Conservation (phyloP, 306 rosid species). For the Biancaea sappan region DNA sequence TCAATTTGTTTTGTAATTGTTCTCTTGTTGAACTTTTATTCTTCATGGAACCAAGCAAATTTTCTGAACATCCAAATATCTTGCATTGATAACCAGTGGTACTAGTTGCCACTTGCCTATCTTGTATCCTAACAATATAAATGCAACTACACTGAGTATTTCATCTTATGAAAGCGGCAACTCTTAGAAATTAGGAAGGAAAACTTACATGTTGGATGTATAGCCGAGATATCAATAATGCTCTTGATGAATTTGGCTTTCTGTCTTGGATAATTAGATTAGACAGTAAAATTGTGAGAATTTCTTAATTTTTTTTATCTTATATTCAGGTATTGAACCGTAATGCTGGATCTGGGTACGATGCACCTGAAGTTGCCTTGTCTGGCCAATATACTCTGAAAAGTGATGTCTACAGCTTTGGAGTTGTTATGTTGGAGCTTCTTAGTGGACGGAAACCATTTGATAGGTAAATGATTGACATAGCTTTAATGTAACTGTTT, state of each 20-base stretch:
- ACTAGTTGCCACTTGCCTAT: background rate
- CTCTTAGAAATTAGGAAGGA: background rate
- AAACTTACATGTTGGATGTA: constrained; percentile 9
- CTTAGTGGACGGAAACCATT: constrained; percentile 90
- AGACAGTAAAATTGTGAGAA: constrained; percentile 7
- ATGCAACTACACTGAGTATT: background rate
- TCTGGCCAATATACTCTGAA: constrained; percentile 75
- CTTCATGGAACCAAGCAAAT: background rate
- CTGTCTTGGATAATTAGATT: constrained; percentile 3
- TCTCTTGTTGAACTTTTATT: constrained; percentile 4
- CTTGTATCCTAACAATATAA: background rate
- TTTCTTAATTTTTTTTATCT: constrained; percentile 32
- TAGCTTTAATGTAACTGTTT: background rate
- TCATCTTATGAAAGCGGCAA: background rate
- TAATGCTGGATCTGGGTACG: constrained; percentile 73
- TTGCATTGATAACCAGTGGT: background rate
- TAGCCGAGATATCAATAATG: background rate
- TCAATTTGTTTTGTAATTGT: background rate
- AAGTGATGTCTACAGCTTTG: constrained; percentile 92
- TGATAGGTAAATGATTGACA: constrained; percentile 66
- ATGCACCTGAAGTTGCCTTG: constrained; percentile 87
- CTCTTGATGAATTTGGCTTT: constrained; percentile 17
- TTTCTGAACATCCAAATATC: background rate
- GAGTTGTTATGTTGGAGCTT: constrained; percentile 97
- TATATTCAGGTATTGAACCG: constrained; percentile 64